Evolutionary conservation across 2,329 filamentous ascomycete genomes (phyloP), one percentile per base, ranked within the genome.

Genomic region (Phoma herbarum): DNA sequence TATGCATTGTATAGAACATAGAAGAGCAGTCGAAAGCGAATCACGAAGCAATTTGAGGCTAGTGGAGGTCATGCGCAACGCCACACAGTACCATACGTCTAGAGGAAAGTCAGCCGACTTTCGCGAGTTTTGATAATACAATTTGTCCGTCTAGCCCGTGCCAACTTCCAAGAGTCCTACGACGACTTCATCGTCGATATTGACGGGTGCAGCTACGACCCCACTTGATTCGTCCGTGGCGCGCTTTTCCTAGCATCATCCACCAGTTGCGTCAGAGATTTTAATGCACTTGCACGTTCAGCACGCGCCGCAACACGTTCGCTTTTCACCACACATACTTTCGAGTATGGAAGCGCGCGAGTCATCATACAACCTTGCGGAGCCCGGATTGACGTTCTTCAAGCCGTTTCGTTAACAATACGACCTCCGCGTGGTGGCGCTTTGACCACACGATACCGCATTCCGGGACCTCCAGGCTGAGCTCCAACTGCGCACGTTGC

Each of bases 231-330:
- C 31, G 56, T 28, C 25, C 22, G 45, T 16, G 31, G 39, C n/a
- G 22, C 10, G 22, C n/a, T 37, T 35, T 37, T 29, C n/a, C n/a
- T n/a, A n/a, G n/a, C n/a, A n/a, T n/a, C n/a, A n/a, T 18, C 49
- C 26, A 33, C 44, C 56, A 58, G 50, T 41, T 58, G 48, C 48
- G 56, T 58, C 56, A 58, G 56, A 58, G 49, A 43, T 44, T 58
- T 49, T 53, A 49, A 41, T 11, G 31, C 35, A 49, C 47, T 14
- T 33, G 23, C 23, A 49, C 44, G 18, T 26, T 10, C 28, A 14
- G 12, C 23, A 33, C 37, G 11, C 25, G 2, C 8, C 29, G 7
- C 25, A 43, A 11, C 16, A 18, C 29, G n/a, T 58, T 20, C 23
- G 25, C 16, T 39, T 43, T 41, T 25, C 22, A 31, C 10, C 23